Percentiles rank a stretch among this genome's conserved stretches.
These are phyloP conservation scores for Nicotiana otophora DNA, from an alignment of 257 asterid species.

Conservation along the genomic window DNA sequence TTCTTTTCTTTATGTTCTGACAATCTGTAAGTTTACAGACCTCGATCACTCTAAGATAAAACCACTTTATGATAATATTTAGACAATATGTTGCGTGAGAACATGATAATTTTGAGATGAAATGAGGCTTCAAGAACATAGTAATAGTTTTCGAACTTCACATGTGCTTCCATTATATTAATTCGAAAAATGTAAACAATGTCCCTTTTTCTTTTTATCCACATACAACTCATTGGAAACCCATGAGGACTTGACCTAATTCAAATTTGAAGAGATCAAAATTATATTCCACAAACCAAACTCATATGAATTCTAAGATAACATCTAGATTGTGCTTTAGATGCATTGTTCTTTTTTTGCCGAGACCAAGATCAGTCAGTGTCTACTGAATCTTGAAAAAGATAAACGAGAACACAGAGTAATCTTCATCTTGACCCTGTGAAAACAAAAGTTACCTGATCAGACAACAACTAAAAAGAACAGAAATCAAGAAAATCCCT, in stretches of 20 bases:
- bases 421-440: neutral
- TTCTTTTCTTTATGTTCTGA: no score
- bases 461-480: neutral
- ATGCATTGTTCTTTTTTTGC: neutral
- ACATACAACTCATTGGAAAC: neutral
- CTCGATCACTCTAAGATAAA: no score
- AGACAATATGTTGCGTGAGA: no score
- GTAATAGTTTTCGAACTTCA: no score
- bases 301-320: neutral
- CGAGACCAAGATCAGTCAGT: neutral
- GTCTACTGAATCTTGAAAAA: neutral
- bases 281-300: neutral
- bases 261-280: neutral
- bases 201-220: neutral
- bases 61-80: no score
- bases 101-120: no score
- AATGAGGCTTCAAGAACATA: no score
- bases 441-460: neutral
- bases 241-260: neutral
- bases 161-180: no score
- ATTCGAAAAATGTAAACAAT: neutral
- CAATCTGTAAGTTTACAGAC: no score
- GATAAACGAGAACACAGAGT: neutral
- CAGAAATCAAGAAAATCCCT: neutral
- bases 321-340: neutral